Evolutionary conservation across 2,329 filamentous ascomycete species (phyloP), one percentile per base, ranked within the genome.

Genomic region (Lachnellula hyalina): DNA sequence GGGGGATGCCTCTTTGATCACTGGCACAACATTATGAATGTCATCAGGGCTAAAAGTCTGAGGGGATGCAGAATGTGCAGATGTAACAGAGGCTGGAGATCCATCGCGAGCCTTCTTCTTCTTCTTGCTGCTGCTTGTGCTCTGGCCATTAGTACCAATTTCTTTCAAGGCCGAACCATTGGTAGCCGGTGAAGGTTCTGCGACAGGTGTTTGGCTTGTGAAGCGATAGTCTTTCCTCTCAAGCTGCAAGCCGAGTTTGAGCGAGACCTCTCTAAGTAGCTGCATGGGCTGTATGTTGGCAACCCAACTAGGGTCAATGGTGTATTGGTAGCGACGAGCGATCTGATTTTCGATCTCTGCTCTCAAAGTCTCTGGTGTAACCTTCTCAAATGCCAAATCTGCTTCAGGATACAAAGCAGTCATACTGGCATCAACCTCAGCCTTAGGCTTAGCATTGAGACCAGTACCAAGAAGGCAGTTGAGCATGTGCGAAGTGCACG

Each of bases 1-100:
- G 40, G 93, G 94, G 57, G 89, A 86, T 4, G 94, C 94, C 70
- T 99, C 92, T 78, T 97, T 97, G 67, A 97, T 83, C 46, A 97
- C 76, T 7, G 94, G 94, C n/a, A 96, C 89, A 57, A 96, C 80
- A 73, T 96, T 96, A 62, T 96, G 74, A 60, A 99, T 81, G 65
- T 99, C 91, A 57, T 96, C 91, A 0, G 90, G 78, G 50, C 77
- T 79, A 73, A 99, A 97, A 0, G 89, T 91, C 57, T 72, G 71
- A 63, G 65, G 72, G 57, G 71, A 78, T 62, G 64, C 75, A 64
- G 68, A 74, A 17, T 77, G 71, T 1, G 77, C 75, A 12, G 73
- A 69, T 21, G 70, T 65, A n/a, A 59, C 55, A n/a, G 68, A 64
- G 44, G 66, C 56, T 35, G 68, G 64, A 17, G 82, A 84, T 38